These are phyloP conservation scores for Oenanthe sinensis DNA, from an alignment of 129 eudicot genomes.

Conservation along the genomic window DNA sequence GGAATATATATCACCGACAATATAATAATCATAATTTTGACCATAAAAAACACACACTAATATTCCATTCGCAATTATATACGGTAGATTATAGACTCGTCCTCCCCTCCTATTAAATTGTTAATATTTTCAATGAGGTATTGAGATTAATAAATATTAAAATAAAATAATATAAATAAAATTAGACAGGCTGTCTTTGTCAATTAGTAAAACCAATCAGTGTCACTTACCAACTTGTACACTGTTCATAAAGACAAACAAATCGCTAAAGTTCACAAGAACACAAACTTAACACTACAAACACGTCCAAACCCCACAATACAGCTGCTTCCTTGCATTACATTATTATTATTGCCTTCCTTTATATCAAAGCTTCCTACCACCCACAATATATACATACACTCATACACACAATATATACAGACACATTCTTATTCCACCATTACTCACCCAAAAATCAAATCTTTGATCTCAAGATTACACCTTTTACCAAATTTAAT, in stretches of 20 bases:
- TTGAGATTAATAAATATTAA: neutral
- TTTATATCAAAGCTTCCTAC: neutral
- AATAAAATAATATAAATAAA: neutral
- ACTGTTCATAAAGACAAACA: neutral
- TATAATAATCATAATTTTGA: neutral
- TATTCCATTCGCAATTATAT: too few relatives aligned
- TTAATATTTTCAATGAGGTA: too few relatives aligned
- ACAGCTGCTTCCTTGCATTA: constrained; percentile 1
- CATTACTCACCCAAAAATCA: constrained; percentile 1
- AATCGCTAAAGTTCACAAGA: neutral
- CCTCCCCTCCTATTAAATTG: too few relatives aligned
- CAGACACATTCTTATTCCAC: neutral
- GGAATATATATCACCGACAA: neutral
- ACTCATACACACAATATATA: neutral
- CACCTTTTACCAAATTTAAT: neutral
- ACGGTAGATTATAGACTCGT: too few relatives aligned
- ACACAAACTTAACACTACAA: neutral
- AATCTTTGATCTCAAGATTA: neutral
- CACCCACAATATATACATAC: neutral
- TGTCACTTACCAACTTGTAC: constrained; percentile 12
- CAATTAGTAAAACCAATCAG: constrained; percentile 30
- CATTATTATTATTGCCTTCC: constrained; percentile 5
- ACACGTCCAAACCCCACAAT: neutral
- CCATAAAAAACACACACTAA: neutral
- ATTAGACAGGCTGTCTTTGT: constrained; percentile 51